Evolutionary conservation across 2,329 filamentous ascomycete species (phyloP).

Genomic region (Apiospora hydei): DNA sequence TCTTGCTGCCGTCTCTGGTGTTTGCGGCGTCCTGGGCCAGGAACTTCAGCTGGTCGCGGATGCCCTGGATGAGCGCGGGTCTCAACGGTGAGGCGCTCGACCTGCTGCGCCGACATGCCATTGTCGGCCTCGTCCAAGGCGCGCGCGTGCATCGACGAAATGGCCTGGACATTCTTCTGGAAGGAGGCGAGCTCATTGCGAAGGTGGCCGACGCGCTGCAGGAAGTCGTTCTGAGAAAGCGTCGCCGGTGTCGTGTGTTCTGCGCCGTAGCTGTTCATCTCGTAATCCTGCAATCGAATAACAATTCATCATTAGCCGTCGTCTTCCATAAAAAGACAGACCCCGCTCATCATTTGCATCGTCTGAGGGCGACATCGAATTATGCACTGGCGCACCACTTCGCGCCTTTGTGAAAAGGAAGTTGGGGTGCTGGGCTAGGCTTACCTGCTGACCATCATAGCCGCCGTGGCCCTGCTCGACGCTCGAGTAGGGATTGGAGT

Average conservation of each 20-base stretch:
- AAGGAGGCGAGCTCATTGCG: constrained; percentile 73
- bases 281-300: constrained; percentile 45
- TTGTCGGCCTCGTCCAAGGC: constrained; percentile 71
- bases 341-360: not conserved
- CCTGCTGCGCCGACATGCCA: constrained; percentile 57
- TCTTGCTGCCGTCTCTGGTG: constrained; percentile 65
- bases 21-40: constrained; percentile 74
- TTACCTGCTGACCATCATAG: constrained; percentile 49
- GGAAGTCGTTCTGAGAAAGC: constrained; percentile 72
- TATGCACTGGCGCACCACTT: not conserved
- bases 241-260: constrained; percentile 41
- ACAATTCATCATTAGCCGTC: constrained; percentile 3
- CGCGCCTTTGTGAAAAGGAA: not conserved
- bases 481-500: constrained; percentile 70
- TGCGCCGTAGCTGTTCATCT: constrained; percentile 59
- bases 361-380: too few relatives aligned
- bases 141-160: constrained; percentile 75
- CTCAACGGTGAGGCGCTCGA: constrained; percentile 72
- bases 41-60: constrained; percentile 80
- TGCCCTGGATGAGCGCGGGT: constrained; percentile 78
- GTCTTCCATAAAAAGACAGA: too few relatives aligned
- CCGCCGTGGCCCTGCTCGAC: constrained; percentile 55
- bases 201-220: constrained; percentile 70
- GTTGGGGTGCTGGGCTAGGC: constrained; percentile 31
- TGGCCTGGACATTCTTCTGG: constrained; percentile 70